Conservation (phyloP, 148 eudicot species). For the Vaccinium macrocarpon region DNA sequence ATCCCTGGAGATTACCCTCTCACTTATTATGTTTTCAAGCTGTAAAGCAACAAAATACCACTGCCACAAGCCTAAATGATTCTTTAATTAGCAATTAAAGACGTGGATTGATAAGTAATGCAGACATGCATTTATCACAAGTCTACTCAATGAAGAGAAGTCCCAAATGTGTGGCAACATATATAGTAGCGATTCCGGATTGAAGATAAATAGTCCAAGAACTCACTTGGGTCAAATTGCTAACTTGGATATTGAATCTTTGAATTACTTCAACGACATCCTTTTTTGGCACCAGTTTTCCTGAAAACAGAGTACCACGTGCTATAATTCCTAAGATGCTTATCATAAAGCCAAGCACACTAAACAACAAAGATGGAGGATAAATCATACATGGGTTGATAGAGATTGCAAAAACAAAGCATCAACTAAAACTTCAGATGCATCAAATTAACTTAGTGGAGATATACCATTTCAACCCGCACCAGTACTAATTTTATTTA, state of each 20-base stretch:
- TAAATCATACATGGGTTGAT: not conserved
- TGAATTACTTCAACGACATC: conserved; percentile 58
- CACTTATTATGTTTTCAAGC: not conserved
- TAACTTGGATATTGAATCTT: conserved; percentile 89
- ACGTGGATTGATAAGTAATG: not conserved
- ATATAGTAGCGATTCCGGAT: not conserved
- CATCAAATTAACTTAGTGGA: not conserved
- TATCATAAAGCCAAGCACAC: not conserved
- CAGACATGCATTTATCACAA: not conserved
- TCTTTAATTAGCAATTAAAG: conserved; percentile 4
- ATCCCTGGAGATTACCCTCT: not conserved
- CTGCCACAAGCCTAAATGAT: not conserved
- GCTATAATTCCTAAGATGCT: not conserved
- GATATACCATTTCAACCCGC: not conserved
- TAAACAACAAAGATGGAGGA: not conserved
- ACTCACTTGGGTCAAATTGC: conserved; percentile 91
- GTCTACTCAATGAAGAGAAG: not conserved
- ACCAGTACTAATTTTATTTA: not conserved
- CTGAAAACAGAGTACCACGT: conserved; percentile 40
- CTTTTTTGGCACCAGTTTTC: conserved; percentile 60
- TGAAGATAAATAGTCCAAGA: conserved; percentile 3
- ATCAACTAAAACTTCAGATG: not conserved
- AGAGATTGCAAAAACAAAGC: not conserved
- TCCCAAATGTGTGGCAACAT: not conserved
- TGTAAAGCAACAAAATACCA: not conserved